Evolutionary conservation across 2,329 filamentous ascomycete species (phyloP), one percentile per base, ranked within the genome.

Genomic region (Alternaria brassicae): DNA sequence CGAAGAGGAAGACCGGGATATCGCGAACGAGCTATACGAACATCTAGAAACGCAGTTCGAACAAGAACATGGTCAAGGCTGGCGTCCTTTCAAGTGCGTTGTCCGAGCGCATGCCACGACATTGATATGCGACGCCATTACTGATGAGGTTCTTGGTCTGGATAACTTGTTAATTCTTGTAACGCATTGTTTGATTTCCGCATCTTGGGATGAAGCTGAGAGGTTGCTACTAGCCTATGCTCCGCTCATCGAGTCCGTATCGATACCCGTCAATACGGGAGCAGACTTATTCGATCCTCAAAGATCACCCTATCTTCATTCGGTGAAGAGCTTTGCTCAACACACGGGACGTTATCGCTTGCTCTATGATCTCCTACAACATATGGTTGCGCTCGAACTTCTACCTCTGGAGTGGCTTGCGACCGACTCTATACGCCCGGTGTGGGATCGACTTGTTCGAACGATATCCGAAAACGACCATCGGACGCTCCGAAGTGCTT

Each of bases 81-180:
- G 80, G 78, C 65, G 71, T 5, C 71, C 72, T 2, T 72, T 82
- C 49, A 77, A 76, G 27, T 72, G 79, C 23, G 73, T 80, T 1
- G 77, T 81, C 4, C 68, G 79, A 27, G 76, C 79, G 21, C 80
- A 81, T 68, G 78, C 72, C 1, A 71, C 81, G 2, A 68, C 73
- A 9, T 55, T 79, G 10, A 25, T 82, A 5, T 72, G 72, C 41
- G 68, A 73, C 51, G 79, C 79, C 7, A 68, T 81, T 45, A 57
- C 62, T 8, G 74, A 79, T 17, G 63, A 65, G 0, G 55, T 79
- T 13, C 62, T 81, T 6, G 60, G 61, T 6, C 49, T 66, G 6
- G 64, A 69, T 13, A 69, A 60, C 7, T 37, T 75, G 21, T 58
- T 70, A 9, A 55, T 66, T n/a, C 61, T 78, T 19, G 65, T 74